Evolutionary conservation across 805 yeast species (phyloP).

Genomic region (Schwanniomyces vanrijiae): DNA sequence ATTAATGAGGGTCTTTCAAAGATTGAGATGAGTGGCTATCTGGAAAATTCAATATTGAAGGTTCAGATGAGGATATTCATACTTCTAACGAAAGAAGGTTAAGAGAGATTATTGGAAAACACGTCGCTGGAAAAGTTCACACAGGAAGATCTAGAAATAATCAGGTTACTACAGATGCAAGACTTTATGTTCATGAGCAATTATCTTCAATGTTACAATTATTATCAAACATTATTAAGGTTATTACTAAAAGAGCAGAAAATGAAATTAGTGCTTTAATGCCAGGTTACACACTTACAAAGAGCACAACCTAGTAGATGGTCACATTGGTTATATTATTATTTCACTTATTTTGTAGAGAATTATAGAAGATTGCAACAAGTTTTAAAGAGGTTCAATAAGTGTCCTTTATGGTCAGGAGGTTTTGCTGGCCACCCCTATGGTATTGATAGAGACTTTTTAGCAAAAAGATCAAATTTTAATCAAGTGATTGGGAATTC

Average conservation of each 20-base stretch:
- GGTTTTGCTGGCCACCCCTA: conserved; percentile 99
- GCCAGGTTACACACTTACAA: conserved; percentile 99
- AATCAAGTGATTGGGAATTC: conserved; percentile 91
- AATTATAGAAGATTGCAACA: conserved; percentile 85
- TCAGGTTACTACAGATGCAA: conserved; percentile 98
- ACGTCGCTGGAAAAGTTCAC: conserved; percentile 95
- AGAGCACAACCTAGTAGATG: conserved; percentile 99
- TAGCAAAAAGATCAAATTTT: conserved; percentile 81
- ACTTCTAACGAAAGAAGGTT: conserved; percentile 98
- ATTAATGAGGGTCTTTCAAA: conserved; percentile 79
- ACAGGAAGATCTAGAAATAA: conserved; percentile 98
- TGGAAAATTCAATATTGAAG: conserved; percentile 66
- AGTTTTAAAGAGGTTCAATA: conserved; percentile 77
- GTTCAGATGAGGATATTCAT: conserved; percentile 97
- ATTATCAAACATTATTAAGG: conserved; percentile 61
- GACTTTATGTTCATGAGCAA: conserved; percentile 85
- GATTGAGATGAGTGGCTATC: conserved; percentile 81
- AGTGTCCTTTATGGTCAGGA: conserved; percentile 93
- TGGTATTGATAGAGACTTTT: conserved; percentile 92
- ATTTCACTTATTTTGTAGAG: conserved; percentile 91
- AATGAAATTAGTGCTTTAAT: conserved; percentile 85
- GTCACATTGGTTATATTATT: conserved; percentile 95
- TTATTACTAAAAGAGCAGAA: conserved; percentile 73
- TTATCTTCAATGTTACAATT: conserved; percentile 59
- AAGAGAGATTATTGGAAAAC: conserved; percentile 92